Evolutionary conservation across 306 rosid genomes (phyloP).

Genomic region (Rosa multiflora): DNA sequence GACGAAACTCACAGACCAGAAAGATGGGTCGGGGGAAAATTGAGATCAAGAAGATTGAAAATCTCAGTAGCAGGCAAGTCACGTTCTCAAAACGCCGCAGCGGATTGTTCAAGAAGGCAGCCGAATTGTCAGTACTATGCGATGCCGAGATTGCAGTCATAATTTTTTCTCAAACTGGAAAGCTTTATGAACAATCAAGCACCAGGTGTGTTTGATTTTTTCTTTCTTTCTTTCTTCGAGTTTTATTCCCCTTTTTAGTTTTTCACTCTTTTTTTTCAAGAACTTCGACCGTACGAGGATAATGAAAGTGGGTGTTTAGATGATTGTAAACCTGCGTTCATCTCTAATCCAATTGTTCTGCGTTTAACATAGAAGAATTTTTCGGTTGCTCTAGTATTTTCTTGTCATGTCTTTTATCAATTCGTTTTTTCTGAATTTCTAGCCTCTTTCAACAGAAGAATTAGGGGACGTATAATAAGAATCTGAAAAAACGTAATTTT

Average conservation of each 20-base stretch:
- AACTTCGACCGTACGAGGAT: neutral
- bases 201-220: constrained; percentile 38
- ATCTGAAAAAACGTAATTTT: neutral
- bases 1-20: neutral
- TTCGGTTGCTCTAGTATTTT: neutral
- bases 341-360: neutral
- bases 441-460: neutral
- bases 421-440: neutral
- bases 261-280: neutral
- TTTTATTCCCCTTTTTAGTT: neutral
- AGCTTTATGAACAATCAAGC: constrained; percentile 62
- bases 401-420: neutral
- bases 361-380: neutral
- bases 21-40: constrained; percentile 73
- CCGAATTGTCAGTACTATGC: constrained; percentile 67
- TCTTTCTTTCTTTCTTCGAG: neutral
- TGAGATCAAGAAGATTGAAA: constrained; percentile 77
- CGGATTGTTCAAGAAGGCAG: constrained; percentile 75
- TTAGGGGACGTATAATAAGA: neutral
- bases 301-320: neutral
- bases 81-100: constrained; percentile 69
- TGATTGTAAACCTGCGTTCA: neutral
- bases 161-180: constrained; percentile 70
- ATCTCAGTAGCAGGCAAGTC: constrained; percentile 71
- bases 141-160: constrained; percentile 75